These are phyloP conservation scores for Chalaropsis ovoidea DNA, from an alignment of 2,329 filamentous ascomycete species.

Conservation along the genomic window DNA sequence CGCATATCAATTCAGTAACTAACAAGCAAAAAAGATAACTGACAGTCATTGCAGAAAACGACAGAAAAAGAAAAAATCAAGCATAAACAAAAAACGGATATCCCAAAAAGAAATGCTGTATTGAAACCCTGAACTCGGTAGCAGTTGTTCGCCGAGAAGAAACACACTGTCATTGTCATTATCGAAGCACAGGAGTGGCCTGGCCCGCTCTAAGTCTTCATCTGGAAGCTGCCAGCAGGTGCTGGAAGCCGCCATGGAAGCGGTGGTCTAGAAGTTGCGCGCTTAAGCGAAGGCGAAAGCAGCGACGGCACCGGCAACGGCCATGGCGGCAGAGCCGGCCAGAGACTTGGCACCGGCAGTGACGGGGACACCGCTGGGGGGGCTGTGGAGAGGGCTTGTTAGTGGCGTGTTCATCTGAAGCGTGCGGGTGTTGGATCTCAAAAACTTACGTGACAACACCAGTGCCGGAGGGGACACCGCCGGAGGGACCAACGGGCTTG, in stretches of 20 bases:
- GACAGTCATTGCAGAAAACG: background rate
- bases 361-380: slow-evolving; percentile 33
- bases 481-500: slow-evolving; percentile 29
- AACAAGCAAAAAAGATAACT: background rate
- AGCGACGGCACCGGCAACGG: slow-evolving; percentile 45
- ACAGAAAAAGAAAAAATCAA: slow-evolving; percentile 22
- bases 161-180: slow-evolving; percentile 25
- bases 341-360: slow-evolving; percentile 46
- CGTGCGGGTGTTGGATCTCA: background rate
- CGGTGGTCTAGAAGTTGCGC: slow-evolving; percentile 24
- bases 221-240: background rate
- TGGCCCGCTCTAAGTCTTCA: slow-evolving; percentile 20
- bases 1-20: slow-evolving; percentile 15
- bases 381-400: slow-evolving; percentile 27
- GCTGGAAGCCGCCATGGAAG: background rate
- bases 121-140: slow-evolving; percentile 25
- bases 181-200: slow-evolving; percentile 25
- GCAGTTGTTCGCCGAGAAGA: slow-evolving; percentile 18
- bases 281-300: slow-evolving; percentile 48
- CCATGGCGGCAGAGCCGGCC: slow-evolving; percentile 45
- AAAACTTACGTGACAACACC: slow-evolving; percentile 34
- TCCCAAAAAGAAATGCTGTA: slow-evolving; percentile 25
- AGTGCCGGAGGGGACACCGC: slow-evolving; percentile 35
- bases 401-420: background rate
- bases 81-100: slow-evolving; percentile 25